Conservation (phyloP, 345 rosid species). For the Populus ilicifolia region DNA sequence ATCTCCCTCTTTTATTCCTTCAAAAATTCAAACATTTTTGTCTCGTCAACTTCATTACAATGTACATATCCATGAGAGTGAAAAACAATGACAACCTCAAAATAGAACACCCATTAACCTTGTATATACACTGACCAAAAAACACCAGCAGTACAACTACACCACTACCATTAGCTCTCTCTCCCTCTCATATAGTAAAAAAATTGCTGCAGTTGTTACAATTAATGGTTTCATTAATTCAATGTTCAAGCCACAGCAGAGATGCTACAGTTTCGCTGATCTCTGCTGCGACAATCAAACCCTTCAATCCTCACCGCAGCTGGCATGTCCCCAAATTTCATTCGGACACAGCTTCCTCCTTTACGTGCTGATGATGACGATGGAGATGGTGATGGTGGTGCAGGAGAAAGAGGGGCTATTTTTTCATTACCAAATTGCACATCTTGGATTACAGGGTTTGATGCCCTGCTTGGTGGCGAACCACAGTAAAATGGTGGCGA, state of each 20-base stretch:
- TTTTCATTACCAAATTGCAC: conserved; percentile 50
- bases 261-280: conserved; percentile 59
- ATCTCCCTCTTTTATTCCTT: conserved; percentile 20
- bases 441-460: conserved; percentile 69
- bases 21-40: conserved; percentile 19
- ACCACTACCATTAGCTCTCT: conserved; percentile 11
- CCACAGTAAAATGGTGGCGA: conserved; percentile 69
- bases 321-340: conserved; percentile 52
- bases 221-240: neutral
- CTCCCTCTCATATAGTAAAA: conserved; percentile 16
- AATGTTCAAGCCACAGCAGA: conserved; percentile 56
- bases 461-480: conserved; percentile 67
- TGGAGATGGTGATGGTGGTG: conserved; percentile 38
- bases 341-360: conserved; percentile 55
- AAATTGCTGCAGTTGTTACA: conserved; percentile 8
- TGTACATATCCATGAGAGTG: conserved; percentile 18
- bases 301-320: conserved; percentile 81
- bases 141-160: neutral
- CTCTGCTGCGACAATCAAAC: conserved; percentile 60
- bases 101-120: neutral
- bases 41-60: conserved; percentile 21
- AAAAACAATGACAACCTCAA: neutral
- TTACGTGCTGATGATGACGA: conserved; percentile 19
- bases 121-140: conserved; percentile 22
- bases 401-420: conserved; percentile 13